Percentiles rank a stretch among this genome's conserved stretches.
Conservation (phyloP, 108 stramenopile genomes). For the Conticribra guillardii region DNA sequence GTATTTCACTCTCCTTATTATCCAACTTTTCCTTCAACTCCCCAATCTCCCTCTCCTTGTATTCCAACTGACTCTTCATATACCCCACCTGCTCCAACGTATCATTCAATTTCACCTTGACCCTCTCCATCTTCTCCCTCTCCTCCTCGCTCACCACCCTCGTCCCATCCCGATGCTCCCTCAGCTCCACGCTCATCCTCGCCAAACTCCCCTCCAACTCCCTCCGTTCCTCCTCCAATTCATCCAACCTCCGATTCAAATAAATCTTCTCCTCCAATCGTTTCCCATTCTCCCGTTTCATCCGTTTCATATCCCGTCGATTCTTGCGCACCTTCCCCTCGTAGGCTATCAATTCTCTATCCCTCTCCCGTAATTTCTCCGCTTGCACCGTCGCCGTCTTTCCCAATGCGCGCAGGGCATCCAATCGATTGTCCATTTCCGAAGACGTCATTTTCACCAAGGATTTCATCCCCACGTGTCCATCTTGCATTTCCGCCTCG, state of each 20-base stretch:
- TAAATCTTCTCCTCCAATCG: conserved; percentile 37
- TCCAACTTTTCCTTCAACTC: conserved; percentile 10
- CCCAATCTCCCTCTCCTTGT: conserved; percentile 36
- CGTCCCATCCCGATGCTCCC: neutral
- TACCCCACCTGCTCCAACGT: conserved; percentile 34
- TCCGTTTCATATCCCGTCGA: conserved; percentile 22
- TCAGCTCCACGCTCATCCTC: conserved; percentile 9
- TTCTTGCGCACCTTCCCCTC: conserved; percentile 27
- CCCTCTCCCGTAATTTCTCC: conserved; percentile 34
- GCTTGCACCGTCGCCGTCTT: conserved; percentile 46
- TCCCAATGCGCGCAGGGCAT: conserved; percentile 42
- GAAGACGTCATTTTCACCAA: conserved; percentile 47
- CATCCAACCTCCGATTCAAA: conserved; percentile 33
- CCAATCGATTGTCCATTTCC: conserved; percentile 43
- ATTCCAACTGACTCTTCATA: conserved; percentile 21
- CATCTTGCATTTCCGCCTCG: conserved; percentile 50
- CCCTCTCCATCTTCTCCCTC: conserved; percentile 17
- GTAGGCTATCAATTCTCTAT: conserved; percentile 20
- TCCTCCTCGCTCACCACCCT: conserved; percentile 6
- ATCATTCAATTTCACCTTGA: conserved; percentile 29
- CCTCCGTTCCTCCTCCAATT: conserved; percentile 17
- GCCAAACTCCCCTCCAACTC: conserved; percentile 24
- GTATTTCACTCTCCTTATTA: conserved; percentile 39
- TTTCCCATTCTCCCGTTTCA: conserved; percentile 37
- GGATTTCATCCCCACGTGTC: conserved; percentile 36